A percentile compares a stretch with the other conserved stretches of the same genome.
These are phyloP conservation scores for Aspergillus sp. DNA, from an alignment of 2,329 filamentous ascomycete species.

Conservation along the genomic window DNA sequence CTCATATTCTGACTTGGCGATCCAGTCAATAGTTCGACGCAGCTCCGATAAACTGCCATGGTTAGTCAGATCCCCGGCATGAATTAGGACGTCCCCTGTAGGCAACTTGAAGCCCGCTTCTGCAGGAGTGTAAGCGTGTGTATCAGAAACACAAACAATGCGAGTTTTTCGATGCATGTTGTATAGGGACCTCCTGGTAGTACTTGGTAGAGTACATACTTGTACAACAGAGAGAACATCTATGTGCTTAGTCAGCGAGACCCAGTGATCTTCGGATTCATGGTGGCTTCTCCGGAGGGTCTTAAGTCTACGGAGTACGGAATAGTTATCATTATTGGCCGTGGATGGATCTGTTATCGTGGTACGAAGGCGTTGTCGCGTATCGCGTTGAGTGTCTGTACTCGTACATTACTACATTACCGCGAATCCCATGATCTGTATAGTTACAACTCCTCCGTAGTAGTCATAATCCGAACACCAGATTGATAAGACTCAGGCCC, in stretches of 20 bases:
- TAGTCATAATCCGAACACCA: no score
- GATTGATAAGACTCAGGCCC: no score
- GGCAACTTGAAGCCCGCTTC: constrained; percentile 47
- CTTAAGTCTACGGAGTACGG: not conserved
- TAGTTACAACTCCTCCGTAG: no score
- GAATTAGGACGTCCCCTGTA: constrained; percentile 51
- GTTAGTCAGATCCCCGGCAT: constrained; percentile 54
- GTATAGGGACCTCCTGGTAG: not conserved
- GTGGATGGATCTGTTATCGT: not conserved
- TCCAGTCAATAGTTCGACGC: constrained; percentile 47
- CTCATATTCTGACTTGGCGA: constrained; percentile 47
- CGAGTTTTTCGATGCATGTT: constrained; percentile 38
- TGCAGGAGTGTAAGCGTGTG: constrained; percentile 47
- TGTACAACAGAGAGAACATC: not conserved
- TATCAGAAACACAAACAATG: constrained; percentile 55
- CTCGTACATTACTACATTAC: no score
- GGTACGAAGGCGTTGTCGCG: no score
- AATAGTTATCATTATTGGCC: not conserved
- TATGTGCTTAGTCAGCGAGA: constrained; percentile 17
- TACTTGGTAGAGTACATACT: not conserved
- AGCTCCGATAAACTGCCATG: constrained; percentile 48
- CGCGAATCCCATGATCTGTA: no score
- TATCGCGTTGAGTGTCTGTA: no score
- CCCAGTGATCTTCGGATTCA: constrained; percentile 10
- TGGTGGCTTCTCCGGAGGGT: not conserved